Evolutionary conservation across 164 flowering plant species (phyloP), one percentile per base, ranked within the genome.

Genomic region (Magnolia kwangsiensis): DNA sequence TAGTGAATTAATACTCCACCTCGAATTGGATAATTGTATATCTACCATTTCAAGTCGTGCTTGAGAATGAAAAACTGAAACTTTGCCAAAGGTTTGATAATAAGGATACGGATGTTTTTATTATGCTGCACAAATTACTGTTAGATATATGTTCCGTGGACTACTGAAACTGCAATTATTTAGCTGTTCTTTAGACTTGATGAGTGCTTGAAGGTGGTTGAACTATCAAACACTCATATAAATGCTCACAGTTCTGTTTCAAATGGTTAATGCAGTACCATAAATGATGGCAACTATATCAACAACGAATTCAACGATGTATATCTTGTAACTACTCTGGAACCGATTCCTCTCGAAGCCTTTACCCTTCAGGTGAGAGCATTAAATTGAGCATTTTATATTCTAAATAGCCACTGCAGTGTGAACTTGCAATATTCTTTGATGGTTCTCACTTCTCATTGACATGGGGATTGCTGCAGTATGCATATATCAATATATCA

Each of bases 281-380:
- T 79, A 78, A 93, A 93, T 85, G 85, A 87, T 84, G 99, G 99
- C 0, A 91, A 79, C 14, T 95, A 78, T 83, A 90, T 89, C 81
- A 90, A 92, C 83, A 92, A 95, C 78, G 98, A 93, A 81, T 95
- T 81, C 81, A 79, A 82, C 76, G 99, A 93, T 85, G 98, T 93
- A 4, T 95, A 93, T 83, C 84, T 95, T 81, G 95, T 95, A 8
- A 95, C 99, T 73, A 93, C 93, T 70, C 50, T 84, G 51, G 88
- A 85, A 75, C 99, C 97, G 71, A 95, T 95, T 80, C 99, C 99
- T 69, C 78, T 89, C 73, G 96, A 91, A 79, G 97, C 97, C 67
- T 95, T 95, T 84, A 89, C 92, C 71, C 97, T 93, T 85, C 98
- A 95, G 97, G 99, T 95, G 61, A 86, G 84, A 66, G 55, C 23